A percentile compares a stretch with the other conserved stretches of the same genome.
Conservation (phyloP, 441 rosid species). For the Metrosideros polymorpha region DNA sequence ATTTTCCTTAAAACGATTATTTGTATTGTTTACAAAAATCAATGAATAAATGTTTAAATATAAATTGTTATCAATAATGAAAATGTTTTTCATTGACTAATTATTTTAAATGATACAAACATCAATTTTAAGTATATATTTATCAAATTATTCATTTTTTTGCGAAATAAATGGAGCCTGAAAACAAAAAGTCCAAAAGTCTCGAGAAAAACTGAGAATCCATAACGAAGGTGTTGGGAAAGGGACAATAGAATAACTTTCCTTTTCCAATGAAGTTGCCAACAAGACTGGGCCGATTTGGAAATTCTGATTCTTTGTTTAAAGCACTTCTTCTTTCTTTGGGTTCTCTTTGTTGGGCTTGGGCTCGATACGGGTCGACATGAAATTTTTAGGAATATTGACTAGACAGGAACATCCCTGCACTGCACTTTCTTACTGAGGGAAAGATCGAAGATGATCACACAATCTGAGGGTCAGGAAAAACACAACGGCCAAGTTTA, state of each 20-base stretch:
- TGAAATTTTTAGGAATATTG: not conserved
- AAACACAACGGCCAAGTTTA: not conserved
- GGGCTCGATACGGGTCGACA: not conserved
- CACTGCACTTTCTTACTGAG: not conserved
- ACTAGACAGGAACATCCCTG: not conserved
- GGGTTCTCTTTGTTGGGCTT: not conserved
- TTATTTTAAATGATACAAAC: too few species aligned
- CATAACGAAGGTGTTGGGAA: too few species aligned
- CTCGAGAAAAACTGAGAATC: too few species aligned
- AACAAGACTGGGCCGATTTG: not conserved
- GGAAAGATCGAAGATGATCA: not conserved
- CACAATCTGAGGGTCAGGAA: too few species aligned
- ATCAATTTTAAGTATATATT: too few species aligned
- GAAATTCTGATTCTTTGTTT: not conserved
- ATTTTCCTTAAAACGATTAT: too few species aligned
- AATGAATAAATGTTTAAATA: not conserved
- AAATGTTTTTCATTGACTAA: too few species aligned
- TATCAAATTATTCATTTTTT: too few species aligned
- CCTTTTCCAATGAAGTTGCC: not conserved
- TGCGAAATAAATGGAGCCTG: not conserved
- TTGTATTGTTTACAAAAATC: too few species aligned
- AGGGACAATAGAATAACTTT: not conserved
- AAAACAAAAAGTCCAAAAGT: not conserved
- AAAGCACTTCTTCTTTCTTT: not conserved
- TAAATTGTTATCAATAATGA: too few species aligned